Evolutionary conservation across 352 stramenopile genomes (phyloP).

Genomic region (Globisporangium irregulare): DNA sequence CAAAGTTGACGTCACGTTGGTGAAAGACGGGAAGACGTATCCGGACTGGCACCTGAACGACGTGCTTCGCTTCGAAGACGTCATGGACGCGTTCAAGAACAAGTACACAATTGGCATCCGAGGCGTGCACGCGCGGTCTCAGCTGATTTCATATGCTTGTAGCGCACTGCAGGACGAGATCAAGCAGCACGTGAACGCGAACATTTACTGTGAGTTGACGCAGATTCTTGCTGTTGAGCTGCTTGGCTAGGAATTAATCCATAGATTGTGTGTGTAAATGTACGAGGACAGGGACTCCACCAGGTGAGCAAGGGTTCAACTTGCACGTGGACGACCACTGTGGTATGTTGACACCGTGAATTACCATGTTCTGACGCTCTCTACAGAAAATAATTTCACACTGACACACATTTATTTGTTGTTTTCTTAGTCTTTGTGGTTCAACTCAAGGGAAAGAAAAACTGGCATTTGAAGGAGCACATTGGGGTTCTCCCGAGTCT

Average conservation of each 20-base stretch:
- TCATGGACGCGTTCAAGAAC: slow-evolving; percentile 17
- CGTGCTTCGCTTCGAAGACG: slow-evolving; percentile 14
- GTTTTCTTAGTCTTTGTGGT: slow-evolving; percentile 27
- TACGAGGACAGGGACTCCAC: slow-evolving; percentile 25
- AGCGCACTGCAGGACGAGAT: slow-evolving; percentile 24
- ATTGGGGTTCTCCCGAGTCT: slow-evolving; percentile 18
- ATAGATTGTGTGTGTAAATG: background rate
- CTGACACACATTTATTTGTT: background rate
- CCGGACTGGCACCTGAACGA: slow-evolving; percentile 10
- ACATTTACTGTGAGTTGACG: slow-evolving; percentile 30
- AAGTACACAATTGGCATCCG: slow-evolving; percentile 33
- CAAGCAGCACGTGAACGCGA: slow-evolving; percentile 33
- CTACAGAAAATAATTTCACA: background rate
- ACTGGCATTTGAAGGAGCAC: slow-evolving; percentile 23
- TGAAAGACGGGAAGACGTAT: slow-evolving; percentile 22
- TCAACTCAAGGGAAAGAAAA: slow-evolving; percentile 31
- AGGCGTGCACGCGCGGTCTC: slow-evolving; percentile 26
- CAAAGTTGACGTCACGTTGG: slow-evolving; percentile 28
- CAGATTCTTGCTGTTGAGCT: background rate
- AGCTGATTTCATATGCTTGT: slow-evolving; percentile 15
- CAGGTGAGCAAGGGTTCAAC: slow-evolving; percentile 28
- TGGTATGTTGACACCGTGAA: slow-evolving; percentile 13
- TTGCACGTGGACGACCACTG: slow-evolving; percentile 35
- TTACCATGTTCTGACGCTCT: background rate
- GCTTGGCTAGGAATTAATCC: no score